Evolutionary conservation across 2,329 filamentous ascomycete genomes (phyloP).

Genomic region (Cercospora nicotianae): DNA sequence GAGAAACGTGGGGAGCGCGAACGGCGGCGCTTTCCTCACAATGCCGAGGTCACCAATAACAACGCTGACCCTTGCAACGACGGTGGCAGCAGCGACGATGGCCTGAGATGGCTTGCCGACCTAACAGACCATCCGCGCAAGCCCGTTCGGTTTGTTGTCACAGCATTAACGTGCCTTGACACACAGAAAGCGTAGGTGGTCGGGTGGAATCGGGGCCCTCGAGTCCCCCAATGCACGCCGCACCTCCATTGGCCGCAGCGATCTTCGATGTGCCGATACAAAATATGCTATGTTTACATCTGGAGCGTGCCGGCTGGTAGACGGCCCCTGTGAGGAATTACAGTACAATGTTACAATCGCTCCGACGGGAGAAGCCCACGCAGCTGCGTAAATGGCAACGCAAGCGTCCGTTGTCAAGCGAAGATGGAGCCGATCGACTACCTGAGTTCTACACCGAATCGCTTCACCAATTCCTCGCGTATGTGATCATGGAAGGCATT

Average conservation of each 20-base stretch:
- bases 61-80: neutral
- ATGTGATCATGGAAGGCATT: conserved; percentile 75
- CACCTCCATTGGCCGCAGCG: neutral
- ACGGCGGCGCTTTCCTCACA: neutral
- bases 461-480: conserved; percentile 62
- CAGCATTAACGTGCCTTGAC: neutral
- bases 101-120: neutral
- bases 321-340: neutral
- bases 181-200: neutral
- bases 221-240: neutral
- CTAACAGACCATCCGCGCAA: neutral
- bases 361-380: neutral
- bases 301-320: too few species aligned
- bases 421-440: conserved; percentile 38
- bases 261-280: neutral
- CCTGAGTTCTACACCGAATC: conserved; percentile 77
- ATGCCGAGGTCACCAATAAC: neutral
- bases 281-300: neutral
- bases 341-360: neutral
- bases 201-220: neutral
- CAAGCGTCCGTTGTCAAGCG: neutral
- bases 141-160: neutral
- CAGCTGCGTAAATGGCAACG: neutral
- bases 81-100: neutral
- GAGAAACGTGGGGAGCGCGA: conserved; percentile 4